Base-by-base conservation (phyloP, 2,329 filamentous ascomycete genomes). In the Ceratocystis ficicola region DNA sequence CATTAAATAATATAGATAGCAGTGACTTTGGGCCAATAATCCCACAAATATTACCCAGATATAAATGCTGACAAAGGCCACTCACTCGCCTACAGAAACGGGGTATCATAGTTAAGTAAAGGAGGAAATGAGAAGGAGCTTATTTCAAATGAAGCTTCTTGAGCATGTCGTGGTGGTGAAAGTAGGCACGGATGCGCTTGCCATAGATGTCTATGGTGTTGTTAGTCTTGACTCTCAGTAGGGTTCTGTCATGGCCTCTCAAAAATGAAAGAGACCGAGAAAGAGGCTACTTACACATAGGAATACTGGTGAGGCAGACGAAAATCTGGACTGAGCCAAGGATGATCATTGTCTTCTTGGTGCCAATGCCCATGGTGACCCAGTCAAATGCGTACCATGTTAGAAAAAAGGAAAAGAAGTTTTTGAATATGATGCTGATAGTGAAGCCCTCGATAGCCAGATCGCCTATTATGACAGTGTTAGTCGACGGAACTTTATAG, bases 401-500 rank as follows among this genome's bases (percentile, higher is more conserved):
- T 66, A 96, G 78, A 5, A 85, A 84, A 71, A 95, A 96, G 69
- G 86, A 89, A 77, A 96, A 95, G 69, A 96, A 82, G 75, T 96
- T 96, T 76, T 96, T 96, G 80, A 96, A 96, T 65, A 96, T 86
- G 69, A 96, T 82, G 73, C 94, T 83, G 75, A 90, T 89, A 0
- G 91, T 96, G 74, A 96, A 95, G 5, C 86, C 89, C 75, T 96
- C 92, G 61, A 96, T 84, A 0, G 89, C 85, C 66, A 95, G 84
- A 68, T 93, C 86, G 6, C 86, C 87, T 89, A 64, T 44, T 5
- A 8, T 0, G 50, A 7, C 41, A 67, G 70, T 17, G 71, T 71
- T 65, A 36, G 52, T 15, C 25, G 41, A 32, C 50, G 28, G 46
- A 55, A 44, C 22, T 12, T 44, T 36, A 63, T 44, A 44, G 59